phyloP scores from a whole-genome alignment of 1,284 basidiomycete species.

The Singerocomus inundabilis region DNA sequence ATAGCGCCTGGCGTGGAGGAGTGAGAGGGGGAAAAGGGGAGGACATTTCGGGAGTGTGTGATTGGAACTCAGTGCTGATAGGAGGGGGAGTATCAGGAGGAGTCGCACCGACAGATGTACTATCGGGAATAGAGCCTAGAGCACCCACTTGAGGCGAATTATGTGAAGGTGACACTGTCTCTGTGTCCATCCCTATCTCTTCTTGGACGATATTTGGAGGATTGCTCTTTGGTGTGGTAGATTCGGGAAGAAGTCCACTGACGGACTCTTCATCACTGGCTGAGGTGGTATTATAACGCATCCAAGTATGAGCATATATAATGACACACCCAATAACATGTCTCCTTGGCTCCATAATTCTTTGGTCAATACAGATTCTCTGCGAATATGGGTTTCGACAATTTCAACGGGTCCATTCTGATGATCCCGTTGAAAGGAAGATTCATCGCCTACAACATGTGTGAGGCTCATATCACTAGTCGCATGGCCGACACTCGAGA shows the following conservation, averaged over 20 bases:
- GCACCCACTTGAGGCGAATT: conserved; percentile 19
- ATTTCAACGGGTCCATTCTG: conserved; percentile 33
- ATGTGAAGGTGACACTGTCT: conserved; percentile 29
- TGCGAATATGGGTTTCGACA: conserved; percentile 26
- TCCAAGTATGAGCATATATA: neutral
- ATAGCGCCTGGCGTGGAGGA: conserved; percentile 48
- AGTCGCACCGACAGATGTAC: conserved; percentile 18
- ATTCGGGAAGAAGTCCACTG: conserved; percentile 18
- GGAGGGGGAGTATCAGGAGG: conserved; percentile 29
- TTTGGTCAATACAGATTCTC: conserved; percentile 26
- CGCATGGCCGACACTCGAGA: conserved; percentile 13
- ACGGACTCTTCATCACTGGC: conserved; percentile 41
- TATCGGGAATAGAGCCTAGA: conserved; percentile 1
- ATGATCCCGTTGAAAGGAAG: conserved; percentile 26
- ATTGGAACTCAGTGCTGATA: neutral
- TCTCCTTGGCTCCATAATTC: conserved; percentile 30
- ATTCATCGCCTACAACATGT: conserved; percentile 22
- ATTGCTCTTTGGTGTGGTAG: conserved; percentile 27
- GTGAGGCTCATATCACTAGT: conserved; percentile 32
- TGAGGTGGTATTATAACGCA: conserved; percentile 20
- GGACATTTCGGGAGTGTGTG: conserved; percentile 9
- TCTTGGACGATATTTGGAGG: conserved; percentile 13
- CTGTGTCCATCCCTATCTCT: conserved; percentile 27
- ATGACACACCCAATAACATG: conserved; percentile 35
- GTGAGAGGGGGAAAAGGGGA: conserved; percentile 40